phyloP scores from a whole-genome alignment of 345 rosid genomes.

The Durio zibethinus region DNA sequence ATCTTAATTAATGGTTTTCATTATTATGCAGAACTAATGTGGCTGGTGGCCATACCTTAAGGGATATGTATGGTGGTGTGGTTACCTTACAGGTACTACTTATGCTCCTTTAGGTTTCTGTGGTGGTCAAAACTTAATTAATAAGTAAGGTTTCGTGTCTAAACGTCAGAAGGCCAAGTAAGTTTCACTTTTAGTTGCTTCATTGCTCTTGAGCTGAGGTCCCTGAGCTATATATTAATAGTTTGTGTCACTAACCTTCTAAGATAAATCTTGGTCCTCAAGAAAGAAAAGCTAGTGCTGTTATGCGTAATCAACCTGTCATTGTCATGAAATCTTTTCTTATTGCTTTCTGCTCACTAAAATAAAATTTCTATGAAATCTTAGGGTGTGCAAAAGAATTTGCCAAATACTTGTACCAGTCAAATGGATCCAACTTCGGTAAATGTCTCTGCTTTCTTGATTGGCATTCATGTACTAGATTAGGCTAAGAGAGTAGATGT shows the following conservation, averaged over 20 bases:
- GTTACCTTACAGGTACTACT: constrained; percentile 75
- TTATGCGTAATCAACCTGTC: background rate
- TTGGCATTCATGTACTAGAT: background rate
- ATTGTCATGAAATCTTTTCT: background rate
- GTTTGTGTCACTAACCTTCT: background rate
- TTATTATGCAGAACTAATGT: constrained; percentile 60
- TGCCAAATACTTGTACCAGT: constrained; percentile 67
- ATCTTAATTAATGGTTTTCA: background rate
- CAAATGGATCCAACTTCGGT: constrained; percentile 81
- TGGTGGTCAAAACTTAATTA: constrained; percentile 2
- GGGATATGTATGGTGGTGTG: constrained; percentile 62
- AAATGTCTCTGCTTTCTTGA: constrained; percentile 22
- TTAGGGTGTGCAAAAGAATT: constrained; percentile 61
- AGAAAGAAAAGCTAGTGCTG: background rate
- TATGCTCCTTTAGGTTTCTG: background rate
- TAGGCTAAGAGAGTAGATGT: background rate
- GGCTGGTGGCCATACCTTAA: constrained; percentile 69
- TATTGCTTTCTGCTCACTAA: background rate
- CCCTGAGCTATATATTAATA: background rate
- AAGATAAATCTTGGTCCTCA: background rate
- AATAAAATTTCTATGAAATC: constrained; percentile 9
- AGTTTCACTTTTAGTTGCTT: background rate
- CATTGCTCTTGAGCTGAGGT: background rate
- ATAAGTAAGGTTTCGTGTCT: background rate
- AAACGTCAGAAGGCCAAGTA: background rate